These are phyloP conservation scores for Quercus bicolor DNA, from an alignment of 306 rosid genomes.

Conservation along the genomic window DNA sequence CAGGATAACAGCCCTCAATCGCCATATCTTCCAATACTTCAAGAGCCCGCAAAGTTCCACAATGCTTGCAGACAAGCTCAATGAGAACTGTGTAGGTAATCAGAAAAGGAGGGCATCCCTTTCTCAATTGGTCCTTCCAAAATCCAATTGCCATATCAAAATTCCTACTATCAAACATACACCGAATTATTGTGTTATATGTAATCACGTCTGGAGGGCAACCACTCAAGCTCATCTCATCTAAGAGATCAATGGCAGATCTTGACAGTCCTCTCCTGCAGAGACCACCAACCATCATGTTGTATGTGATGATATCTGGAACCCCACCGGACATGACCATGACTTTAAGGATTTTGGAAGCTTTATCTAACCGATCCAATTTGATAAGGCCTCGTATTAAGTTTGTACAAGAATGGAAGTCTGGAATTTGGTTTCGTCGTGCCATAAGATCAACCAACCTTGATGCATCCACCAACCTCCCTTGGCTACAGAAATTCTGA, in stretches of 20 bases:
- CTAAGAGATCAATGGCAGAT: conserved; percentile 60
- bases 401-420: conserved; percentile 64
- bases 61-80: conserved; percentile 66
- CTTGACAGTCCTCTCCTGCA: conserved; percentile 57
- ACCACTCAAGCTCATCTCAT: conserved; percentile 78
- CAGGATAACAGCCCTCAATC: conserved; percentile 80
- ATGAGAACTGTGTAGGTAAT: conserved; percentile 72
- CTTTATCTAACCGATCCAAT: conserved; percentile 43
- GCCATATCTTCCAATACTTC: conserved; percentile 82
- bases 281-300: conserved; percentile 65
- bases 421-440: conserved; percentile 67
- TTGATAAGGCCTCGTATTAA: conserved; percentile 68
- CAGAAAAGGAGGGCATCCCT: conserved; percentile 82
- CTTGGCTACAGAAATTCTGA: conserved; percentile 51
- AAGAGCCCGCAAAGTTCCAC: conserved; percentile 57
- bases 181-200: conserved; percentile 67
- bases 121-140: conserved; percentile 79
- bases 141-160: conserved; percentile 59
- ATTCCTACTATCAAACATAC: conserved; percentile 50
- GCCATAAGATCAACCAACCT: conserved; percentile 74
- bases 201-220: conserved; percentile 83
- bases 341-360: conserved; percentile 48
- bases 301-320: conserved; percentile 74
- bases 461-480: conserved; percentile 55
- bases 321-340: conserved; percentile 81